A percentile compares a stretch with the other conserved stretches of the same genome.
These are phyloP conservation scores for Brettanomyces bruxellensis DNA, from an alignment of 805 yeast species.

Conservation along the genomic window DNA sequence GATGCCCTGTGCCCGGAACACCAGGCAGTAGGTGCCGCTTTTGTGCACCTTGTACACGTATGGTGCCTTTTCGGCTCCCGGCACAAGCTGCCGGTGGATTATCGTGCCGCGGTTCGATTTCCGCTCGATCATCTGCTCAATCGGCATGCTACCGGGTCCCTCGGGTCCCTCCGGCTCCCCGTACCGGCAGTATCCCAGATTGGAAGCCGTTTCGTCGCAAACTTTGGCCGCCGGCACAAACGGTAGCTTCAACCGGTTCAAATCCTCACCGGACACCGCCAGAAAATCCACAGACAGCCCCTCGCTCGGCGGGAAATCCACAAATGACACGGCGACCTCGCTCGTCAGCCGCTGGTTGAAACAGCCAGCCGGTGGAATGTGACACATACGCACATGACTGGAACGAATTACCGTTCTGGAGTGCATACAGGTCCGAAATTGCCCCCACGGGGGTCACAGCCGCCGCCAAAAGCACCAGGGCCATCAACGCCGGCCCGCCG, in stretches of 20 bases:
- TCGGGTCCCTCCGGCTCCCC: slow-evolving; percentile 5
- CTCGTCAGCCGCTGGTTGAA: slow-evolving; percentile 14
- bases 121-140: slow-evolving; percentile 13
- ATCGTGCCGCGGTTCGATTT: slow-evolving; percentile 10
- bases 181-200: slow-evolving; percentile 15
- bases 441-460: slow-evolving; percentile 5
- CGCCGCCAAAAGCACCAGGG: background rate
- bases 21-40: slow-evolving; percentile 20
- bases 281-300: slow-evolving; percentile 10
- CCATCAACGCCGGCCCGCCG: too few species aligned
- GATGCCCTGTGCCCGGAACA: slow-evolving; percentile 13
- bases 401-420: slow-evolving; percentile 13
- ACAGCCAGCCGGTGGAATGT: slow-evolving; percentile 13
- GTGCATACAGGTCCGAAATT: slow-evolving; percentile 15
- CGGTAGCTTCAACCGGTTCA: slow-evolving; percentile 16
- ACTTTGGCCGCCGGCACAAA: slow-evolving; percentile 17
- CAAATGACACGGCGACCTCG: slow-evolving; percentile 14
- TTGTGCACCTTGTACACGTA: slow-evolving; percentile 9
- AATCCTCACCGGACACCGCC: slow-evolving; percentile 17
- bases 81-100: slow-evolving; percentile 8
- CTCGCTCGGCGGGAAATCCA: background rate
- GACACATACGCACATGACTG: slow-evolving; percentile 26
- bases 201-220: slow-evolving; percentile 23
- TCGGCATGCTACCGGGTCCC: slow-evolving; percentile 4
- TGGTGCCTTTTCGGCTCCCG: background rate